Percentiles rank a stretch among this genome's conserved stretches.
These are phyloP conservation scores for Gyromitra esculenta DNA, from an alignment of 2,329 filamentous ascomycete genomes.

Conservation along the genomic window DNA sequence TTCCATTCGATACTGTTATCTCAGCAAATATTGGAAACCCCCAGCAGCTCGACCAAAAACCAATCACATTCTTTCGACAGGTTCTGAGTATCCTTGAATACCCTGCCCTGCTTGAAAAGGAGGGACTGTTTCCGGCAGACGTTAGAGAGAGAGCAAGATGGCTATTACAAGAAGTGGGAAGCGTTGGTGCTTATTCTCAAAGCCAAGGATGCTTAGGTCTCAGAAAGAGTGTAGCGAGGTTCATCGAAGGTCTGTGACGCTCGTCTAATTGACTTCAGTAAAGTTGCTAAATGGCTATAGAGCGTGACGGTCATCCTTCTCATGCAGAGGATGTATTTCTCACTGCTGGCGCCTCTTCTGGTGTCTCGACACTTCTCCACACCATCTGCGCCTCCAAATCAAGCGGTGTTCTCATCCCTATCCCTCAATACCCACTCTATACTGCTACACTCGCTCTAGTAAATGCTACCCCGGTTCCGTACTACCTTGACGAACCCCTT, in stretches of 20 bases:
- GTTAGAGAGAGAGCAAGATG: slow-evolving; percentile 83
- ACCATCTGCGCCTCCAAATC: slow-evolving; percentile 81
- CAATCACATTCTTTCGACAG: slow-evolving; percentile 98
- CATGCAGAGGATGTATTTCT: slow-evolving; percentile 86
- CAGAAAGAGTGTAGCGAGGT: slow-evolving; percentile 87
- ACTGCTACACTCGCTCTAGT: slow-evolving; percentile 89
- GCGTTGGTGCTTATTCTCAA: slow-evolving; percentile 95
- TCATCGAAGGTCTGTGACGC: slow-evolving; percentile 78
- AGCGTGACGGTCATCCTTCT: slow-evolving; percentile 86
- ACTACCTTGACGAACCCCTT: slow-evolving; percentile 87
- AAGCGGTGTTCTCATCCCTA: slow-evolving; percentile 88
- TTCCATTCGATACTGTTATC: slow-evolving; percentile 91
- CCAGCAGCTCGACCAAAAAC: slow-evolving; percentile 98
- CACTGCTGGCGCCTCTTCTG: slow-evolving; percentile 88
- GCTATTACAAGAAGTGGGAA: slow-evolving; percentile 83
- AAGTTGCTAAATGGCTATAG: slow-evolving; percentile 62
- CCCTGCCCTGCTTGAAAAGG: slow-evolving; percentile 81
- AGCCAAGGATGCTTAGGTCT: slow-evolving; percentile 88
- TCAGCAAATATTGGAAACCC: slow-evolving; percentile 99
- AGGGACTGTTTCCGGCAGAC: slow-evolving; percentile 79
- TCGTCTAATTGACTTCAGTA: background rate
- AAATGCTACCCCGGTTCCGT: slow-evolving; percentile 87
- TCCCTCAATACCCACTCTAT: slow-evolving; percentile 98
- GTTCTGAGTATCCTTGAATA: slow-evolving; percentile 93
- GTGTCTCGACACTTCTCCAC: slow-evolving; percentile 91